Percentiles rank a stretch among this genome's conserved stretches.
Conservation (phyloP, 2,329 filamentous ascomycete genomes). For the Emergomyces orientalis region DNA sequence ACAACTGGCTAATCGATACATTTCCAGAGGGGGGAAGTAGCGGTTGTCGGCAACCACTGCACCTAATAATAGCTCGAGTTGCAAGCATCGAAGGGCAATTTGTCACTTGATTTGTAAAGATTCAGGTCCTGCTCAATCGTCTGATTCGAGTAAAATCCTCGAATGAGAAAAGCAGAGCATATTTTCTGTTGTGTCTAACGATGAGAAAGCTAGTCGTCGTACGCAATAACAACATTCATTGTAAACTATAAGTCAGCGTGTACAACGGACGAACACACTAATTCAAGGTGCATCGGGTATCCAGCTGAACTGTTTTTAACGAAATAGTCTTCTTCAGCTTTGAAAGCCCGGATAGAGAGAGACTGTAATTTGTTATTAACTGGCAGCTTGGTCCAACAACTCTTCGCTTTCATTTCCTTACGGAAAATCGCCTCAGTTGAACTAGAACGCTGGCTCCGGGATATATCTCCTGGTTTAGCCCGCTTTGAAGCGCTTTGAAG, state of each 20-base stretch:
- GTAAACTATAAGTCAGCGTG: background rate
- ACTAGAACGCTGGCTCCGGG: background rate
- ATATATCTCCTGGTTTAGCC: background rate
- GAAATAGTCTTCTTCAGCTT: background rate
- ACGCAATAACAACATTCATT: background rate
- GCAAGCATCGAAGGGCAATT: background rate
- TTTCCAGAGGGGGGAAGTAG: background rate
- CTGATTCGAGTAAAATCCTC: background rate
- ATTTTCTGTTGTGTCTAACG: background rate
- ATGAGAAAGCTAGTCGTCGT: background rate
- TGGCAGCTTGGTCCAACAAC: background rate
- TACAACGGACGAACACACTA: background rate
- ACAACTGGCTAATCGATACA: background rate
- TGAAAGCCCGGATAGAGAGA: background rate
- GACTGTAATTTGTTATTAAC: background rate
- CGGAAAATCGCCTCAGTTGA: background rate
- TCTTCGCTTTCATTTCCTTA: background rate
- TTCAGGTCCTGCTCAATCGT: background rate
- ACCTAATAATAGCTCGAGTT: background rate
- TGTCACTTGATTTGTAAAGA: background rate
- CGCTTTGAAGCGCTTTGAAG: background rate
- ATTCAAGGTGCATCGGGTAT: background rate
- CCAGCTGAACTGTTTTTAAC: too few relatives aligned
- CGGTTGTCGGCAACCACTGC: background rate
- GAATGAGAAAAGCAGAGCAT: background rate